Percentiles rank a stretch among this genome's conserved stretches.
Evolutionary conservation across 2,329 filamentous ascomycete genomes (phyloP).

Genomic region (Xylaria sp.): DNA sequence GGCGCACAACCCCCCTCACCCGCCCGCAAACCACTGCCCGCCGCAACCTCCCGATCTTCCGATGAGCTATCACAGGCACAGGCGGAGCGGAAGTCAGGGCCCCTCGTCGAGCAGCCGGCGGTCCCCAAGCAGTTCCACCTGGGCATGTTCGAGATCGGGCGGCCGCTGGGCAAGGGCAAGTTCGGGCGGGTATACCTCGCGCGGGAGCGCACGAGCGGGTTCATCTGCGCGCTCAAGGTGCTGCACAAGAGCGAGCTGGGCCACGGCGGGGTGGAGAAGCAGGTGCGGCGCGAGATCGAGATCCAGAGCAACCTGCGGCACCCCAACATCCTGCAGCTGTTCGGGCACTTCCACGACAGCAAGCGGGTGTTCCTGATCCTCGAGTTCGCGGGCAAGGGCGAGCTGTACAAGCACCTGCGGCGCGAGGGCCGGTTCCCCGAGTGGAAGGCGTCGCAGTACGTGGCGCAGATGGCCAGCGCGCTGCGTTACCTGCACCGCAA

Average conservation of each 20-base stretch:
- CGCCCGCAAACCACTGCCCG: slow-evolving; percentile 52
- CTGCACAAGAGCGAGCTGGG: slow-evolving; percentile 83
- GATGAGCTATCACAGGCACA: slow-evolving; percentile 52
- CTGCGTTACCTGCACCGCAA: slow-evolving; percentile 92
- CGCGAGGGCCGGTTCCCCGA: slow-evolving; percentile 80
- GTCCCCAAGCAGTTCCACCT: slow-evolving; percentile 74
- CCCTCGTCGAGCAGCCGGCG: slow-evolving; percentile 60
- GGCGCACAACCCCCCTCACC: slow-evolving; percentile 52
- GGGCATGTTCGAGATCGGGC: slow-evolving; percentile 92
- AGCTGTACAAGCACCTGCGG: slow-evolving; percentile 84
- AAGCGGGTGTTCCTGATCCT: slow-evolving; percentile 87
- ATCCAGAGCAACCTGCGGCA: slow-evolving; percentile 87
- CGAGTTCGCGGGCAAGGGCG: slow-evolving; percentile 83
- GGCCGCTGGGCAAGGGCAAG: slow-evolving; percentile 83
- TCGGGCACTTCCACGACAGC: slow-evolving; percentile 86
- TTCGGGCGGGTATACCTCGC: slow-evolving; percentile 86
- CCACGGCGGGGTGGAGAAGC: slow-evolving; percentile 78
- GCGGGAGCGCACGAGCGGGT: slow-evolving; percentile 75
- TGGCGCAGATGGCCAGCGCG: slow-evolving; percentile 88
- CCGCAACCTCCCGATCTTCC: slow-evolving; percentile 42
- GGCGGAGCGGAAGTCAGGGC: slow-evolving; percentile 53
- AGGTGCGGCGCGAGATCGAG: slow-evolving; percentile 85
- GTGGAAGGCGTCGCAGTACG: slow-evolving; percentile 84
- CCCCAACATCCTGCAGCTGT: slow-evolving; percentile 81
- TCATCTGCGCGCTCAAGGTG: slow-evolving; percentile 85